phyloP scores from a whole-genome alignment of 148 eudicot genomes.

The Diospyros lotus region DNA sequence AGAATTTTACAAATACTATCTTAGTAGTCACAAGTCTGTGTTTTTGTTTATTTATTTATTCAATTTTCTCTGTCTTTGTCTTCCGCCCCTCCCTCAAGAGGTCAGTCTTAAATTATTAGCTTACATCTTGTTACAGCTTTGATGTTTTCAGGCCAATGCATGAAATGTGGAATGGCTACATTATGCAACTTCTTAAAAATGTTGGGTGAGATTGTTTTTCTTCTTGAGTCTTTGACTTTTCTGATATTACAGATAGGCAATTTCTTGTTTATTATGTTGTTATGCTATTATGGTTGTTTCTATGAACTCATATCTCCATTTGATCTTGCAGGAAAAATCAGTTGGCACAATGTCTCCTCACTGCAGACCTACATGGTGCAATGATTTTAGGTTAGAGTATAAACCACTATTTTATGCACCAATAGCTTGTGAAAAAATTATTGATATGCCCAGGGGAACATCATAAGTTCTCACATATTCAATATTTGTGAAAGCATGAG shows the following conservation, averaged over 20 bases:
- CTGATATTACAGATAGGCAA: conserved; percentile 9
- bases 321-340: conserved; percentile 57
- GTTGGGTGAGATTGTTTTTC: conserved; percentile 40
- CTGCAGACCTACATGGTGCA: conserved; percentile 89
- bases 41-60: neutral
- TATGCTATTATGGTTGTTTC: neutral
- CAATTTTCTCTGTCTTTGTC: neutral
- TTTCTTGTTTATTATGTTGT: conserved; percentile 1
- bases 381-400: conserved; percentile 56
- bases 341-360: conserved; percentile 58
- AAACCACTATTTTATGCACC: neutral
- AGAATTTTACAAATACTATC: neutral
- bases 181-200: conserved; percentile 50
- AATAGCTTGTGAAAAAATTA: neutral
- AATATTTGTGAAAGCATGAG: neutral
- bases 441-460: conserved; percentile 2
- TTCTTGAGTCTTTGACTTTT: conserved; percentile 1
- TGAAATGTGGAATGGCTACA: conserved; percentile 69
- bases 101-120: neutral
- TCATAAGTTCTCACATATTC: neutral
- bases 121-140: conserved; percentile 36
- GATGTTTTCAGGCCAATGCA: conserved; percentile 65
- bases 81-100: neutral
- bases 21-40: neutral
- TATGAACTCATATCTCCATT: neutral